These are phyloP conservation scores for Stevia rebaudiana DNA, from an alignment of 140 eudicot species.

Conservation along the genomic window DNA sequence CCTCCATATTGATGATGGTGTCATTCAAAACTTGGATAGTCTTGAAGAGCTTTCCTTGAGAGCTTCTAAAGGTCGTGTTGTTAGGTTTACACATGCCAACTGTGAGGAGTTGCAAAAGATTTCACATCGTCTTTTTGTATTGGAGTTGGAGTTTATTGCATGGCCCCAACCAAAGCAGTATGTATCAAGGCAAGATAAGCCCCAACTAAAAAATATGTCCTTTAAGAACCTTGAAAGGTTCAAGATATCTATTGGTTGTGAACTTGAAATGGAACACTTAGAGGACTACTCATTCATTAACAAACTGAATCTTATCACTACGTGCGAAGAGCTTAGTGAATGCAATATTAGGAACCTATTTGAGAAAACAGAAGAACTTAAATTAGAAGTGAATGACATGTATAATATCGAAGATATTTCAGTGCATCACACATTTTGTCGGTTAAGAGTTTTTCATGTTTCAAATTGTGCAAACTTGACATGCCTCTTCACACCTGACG, in stretches of 20 bases:
- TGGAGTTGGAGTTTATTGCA: not conserved
- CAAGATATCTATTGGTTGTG: conserved; percentile 8
- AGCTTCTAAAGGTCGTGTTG: not conserved
- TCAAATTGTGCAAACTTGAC: not conserved
- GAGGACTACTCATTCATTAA: not conserved
- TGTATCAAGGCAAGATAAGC: too few species aligned
- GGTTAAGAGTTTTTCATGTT: not conserved
- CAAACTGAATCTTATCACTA: not conserved
- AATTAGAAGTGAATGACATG: not conserved
- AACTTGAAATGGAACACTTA: too few species aligned
- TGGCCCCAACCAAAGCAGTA: too few species aligned
- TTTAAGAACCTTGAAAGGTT: not conserved
- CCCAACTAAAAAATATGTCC: not conserved
- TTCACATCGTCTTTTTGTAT: not conserved
- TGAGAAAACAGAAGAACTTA: not conserved
- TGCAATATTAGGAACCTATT: not conserved
- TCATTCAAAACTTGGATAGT: not conserved
- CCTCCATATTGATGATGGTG: conserved; percentile 7
- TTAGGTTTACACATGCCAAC: not conserved
- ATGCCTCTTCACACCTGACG: not conserved
- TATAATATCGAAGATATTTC: not conserved
- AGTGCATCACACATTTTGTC: conserved; percentile 1
- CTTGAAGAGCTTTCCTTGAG: conserved; percentile 19
- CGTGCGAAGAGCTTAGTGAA: not conserved
- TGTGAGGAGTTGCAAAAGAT: not conserved